Percentiles rank a stretch among this genome's conserved stretches.
Conservation (phyloP, 208 protist species). For the Wallacemonas sp. region DNA sequence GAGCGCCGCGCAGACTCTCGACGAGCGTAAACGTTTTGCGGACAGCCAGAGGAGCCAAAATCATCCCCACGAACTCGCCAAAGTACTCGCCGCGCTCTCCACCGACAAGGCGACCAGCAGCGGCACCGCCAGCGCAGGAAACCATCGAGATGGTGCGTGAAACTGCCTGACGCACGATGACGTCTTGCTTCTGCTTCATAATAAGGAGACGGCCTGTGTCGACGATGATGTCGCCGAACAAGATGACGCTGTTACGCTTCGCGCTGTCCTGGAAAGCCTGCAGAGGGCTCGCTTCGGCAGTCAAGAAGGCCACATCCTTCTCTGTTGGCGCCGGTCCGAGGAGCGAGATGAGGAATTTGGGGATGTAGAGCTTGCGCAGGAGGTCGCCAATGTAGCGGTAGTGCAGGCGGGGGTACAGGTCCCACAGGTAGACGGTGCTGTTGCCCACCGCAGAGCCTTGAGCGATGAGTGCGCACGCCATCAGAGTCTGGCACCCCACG, state of each 20-base stretch:
- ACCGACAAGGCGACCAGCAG: constrained; percentile 35
- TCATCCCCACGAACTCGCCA: constrained; percentile 51
- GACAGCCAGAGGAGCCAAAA: constrained; percentile 27
- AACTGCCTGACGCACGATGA: constrained; percentile 16
- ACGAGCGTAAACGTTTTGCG: constrained; percentile 7
- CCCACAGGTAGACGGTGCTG: constrained; percentile 71
- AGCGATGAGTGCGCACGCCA: constrained; percentile 47
- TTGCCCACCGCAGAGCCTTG: constrained; percentile 35
- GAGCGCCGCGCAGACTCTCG: not conserved
- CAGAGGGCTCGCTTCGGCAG: constrained; percentile 20
- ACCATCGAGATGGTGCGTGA: constrained; percentile 39
- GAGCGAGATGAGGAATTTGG: constrained; percentile 49
- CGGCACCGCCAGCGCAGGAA: constrained; percentile 39
- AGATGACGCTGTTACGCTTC: constrained; percentile 46
- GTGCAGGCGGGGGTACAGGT: constrained; percentile 69
- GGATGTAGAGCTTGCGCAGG: constrained; percentile 41
- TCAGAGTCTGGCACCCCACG: constrained; percentile 45
- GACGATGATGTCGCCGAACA: constrained; percentile 56
- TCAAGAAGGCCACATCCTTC: constrained; percentile 42
- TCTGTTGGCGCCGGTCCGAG: constrained; percentile 33
- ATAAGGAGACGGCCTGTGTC: constrained; percentile 42
- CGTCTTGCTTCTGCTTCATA: constrained; percentile 20
- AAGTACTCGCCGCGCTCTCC: constrained; percentile 75
- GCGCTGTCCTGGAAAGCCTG: constrained; percentile 58
- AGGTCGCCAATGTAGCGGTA: constrained; percentile 59